Conservation (phyloP, 345 rosid genomes). For the Boechera stricta region DNA sequence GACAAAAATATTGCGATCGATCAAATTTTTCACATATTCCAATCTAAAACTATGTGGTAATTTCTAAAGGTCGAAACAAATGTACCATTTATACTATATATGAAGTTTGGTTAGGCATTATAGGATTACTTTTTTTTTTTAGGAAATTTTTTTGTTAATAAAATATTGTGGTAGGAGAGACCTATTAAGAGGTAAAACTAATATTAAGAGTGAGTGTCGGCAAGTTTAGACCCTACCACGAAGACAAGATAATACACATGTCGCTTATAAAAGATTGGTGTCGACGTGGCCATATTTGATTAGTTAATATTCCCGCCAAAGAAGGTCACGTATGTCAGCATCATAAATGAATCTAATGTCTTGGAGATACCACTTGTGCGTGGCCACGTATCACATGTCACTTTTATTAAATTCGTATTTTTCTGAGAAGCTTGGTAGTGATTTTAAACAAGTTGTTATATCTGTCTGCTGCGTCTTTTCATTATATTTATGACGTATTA, state of each 20-base stretch:
- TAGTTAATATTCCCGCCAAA: constrained; percentile 22
- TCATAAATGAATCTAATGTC: constrained; percentile 29
- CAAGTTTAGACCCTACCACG: constrained; percentile 35
- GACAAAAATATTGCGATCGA: neutral
- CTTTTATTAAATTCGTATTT: constrained; percentile 13
- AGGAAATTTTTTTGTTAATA: neutral
- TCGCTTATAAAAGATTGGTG: neutral
- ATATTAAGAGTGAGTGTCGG: constrained; percentile 29
- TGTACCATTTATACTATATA: neutral
- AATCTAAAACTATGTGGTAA: neutral
- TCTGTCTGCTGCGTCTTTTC: constrained; percentile 7
- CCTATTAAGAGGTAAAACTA: neutral
- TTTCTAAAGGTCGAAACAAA: neutral
- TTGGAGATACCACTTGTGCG: constrained; percentile 20
- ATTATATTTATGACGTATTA: constrained; percentile 1
- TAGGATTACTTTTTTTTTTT: neutral
- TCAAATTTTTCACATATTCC: neutral
- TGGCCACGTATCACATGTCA: constrained; percentile 30
- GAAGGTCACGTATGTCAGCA: constrained; percentile 19
- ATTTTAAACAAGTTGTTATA: neutral
- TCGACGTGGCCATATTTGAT: constrained; percentile 15
- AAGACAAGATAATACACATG: constrained; percentile 26
- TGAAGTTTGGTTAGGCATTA: neutral
- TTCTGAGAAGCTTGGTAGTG: constrained; percentile 14
- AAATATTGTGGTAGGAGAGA: neutral